These are phyloP conservation scores for Trichomonascaceae sp. DNA, from an alignment of 1,139 yeast species.

Conservation along the genomic window DNA sequence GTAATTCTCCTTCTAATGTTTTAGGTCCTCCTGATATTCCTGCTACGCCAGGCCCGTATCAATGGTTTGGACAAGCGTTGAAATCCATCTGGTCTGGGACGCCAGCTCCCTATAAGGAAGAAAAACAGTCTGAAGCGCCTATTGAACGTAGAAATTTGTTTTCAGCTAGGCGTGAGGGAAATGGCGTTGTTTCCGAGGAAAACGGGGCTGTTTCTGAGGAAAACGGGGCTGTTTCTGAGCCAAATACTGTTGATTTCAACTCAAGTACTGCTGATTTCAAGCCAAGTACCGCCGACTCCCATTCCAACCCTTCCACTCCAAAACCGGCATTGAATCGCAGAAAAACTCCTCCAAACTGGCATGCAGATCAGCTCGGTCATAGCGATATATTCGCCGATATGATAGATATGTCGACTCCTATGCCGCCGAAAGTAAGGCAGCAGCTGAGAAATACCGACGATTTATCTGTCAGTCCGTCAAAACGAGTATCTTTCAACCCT, in stretches of 20 bases:
- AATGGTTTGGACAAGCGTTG: constrained; percentile 8
- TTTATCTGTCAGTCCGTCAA: not conserved
- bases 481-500: constrained; percentile 3
- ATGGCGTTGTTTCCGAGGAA: not conserved
- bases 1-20: not conserved
- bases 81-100: constrained; percentile 7
- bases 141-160: not conserved
- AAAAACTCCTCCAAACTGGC: not conserved
- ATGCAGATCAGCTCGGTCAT: not conserved
- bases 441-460: not conserved
- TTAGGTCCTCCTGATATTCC: constrained; percentile 6
- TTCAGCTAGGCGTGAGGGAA: not conserved
- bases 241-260: not conserved
- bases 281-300: no score
- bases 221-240: not conserved
- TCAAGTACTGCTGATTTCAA: not conserved
- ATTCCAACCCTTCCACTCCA: not conserved
- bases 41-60: constrained; percentile 9
- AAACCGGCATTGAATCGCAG: not conserved
- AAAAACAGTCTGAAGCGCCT: not conserved
- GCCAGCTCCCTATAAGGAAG: not conserved
- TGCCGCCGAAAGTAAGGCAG: not conserved
- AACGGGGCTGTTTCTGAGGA: not conserved
- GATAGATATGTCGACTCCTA: not conserved
- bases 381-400: not conserved